Percentiles rank a stretch among this genome's conserved stretches.
Evolutionary conservation across 139 green algal species (phyloP).

Genomic region (Klebsormidium nitens): DNA sequence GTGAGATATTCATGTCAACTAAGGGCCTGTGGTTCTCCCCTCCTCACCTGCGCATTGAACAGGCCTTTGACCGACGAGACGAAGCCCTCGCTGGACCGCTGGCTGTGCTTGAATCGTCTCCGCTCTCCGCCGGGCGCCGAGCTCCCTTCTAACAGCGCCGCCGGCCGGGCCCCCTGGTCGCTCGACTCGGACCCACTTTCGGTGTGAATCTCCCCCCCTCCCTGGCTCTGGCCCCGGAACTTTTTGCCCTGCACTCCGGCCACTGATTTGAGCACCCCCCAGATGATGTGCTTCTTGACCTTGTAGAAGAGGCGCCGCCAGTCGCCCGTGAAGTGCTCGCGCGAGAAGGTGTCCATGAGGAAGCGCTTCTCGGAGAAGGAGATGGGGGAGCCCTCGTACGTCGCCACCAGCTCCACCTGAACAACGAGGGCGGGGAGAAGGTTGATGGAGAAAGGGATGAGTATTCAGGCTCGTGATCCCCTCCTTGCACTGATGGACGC

Average conservation of each 20-base stretch:
- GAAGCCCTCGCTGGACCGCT: slow-evolving; percentile 6
- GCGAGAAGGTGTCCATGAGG: slow-evolving; percentile 20
- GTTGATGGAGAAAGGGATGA: too few relatives aligned
- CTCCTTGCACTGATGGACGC: too few relatives aligned
- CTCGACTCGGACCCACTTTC: too few relatives aligned
- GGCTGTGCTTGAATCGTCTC: slow-evolving; percentile 9
- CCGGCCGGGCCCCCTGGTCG: too few relatives aligned
- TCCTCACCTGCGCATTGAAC: slow-evolving; percentile 14
- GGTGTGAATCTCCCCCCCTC: too few relatives aligned
- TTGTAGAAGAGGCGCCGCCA: slow-evolving; percentile 25
- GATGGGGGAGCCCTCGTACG: slow-evolving; percentile 10
- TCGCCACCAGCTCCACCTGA: slow-evolving; percentile 35
- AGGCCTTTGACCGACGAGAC: slow-evolving; percentile 4
- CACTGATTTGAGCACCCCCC: slow-evolving; percentile 30
- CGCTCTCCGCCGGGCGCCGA: too few relatives aligned
- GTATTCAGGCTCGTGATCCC: too few relatives aligned
- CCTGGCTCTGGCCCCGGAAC: too few relatives aligned
- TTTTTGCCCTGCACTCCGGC: slow-evolving; percentile 24
- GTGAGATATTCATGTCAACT: too few relatives aligned
- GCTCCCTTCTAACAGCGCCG: too few relatives aligned
- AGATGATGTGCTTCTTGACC: slow-evolving; percentile 23
- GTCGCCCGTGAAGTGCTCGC: slow-evolving; percentile 10
- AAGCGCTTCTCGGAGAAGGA: slow-evolving; percentile 14
- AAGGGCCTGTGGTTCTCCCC: too few relatives aligned
- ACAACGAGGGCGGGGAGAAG: too few relatives aligned